Percentiles rank a stretch among this genome's conserved stretches.
These are phyloP conservation scores for Xylariaceae sp. DNA, from an alignment of 2,329 filamentous ascomycete genomes.

Conservation along the genomic window DNA sequence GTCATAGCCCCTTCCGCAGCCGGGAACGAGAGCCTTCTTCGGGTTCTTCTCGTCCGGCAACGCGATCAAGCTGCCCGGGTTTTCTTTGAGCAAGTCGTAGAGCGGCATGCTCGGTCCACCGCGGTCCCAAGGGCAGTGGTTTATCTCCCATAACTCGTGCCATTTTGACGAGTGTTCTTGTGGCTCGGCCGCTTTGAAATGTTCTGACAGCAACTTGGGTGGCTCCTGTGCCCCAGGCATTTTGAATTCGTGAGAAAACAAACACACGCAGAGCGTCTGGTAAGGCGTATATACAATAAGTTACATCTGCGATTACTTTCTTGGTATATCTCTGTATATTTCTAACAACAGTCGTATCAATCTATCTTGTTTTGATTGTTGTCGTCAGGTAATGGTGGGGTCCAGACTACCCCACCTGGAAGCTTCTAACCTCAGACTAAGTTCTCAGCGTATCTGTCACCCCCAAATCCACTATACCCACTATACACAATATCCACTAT, in stretches of 20 bases:
- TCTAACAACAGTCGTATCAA: too few species aligned
- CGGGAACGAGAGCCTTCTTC: constrained; percentile 66
- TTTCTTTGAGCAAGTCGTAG: constrained; percentile 44
- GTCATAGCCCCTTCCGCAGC: constrained; percentile 79
- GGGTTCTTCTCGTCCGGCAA: constrained; percentile 14
- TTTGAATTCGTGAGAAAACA: background rate
- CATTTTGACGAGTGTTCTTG: constrained; percentile 37
- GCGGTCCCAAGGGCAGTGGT: constrained; percentile 51
- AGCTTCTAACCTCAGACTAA: too few species aligned
- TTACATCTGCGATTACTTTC: too few species aligned
- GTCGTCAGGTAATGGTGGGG: too few species aligned
- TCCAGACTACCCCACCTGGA: too few species aligned
- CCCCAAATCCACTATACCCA: too few species aligned
- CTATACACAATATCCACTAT: too few species aligned
- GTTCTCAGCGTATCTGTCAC: too few species aligned
- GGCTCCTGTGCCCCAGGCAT: constrained; percentile 6
- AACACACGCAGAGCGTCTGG: too few species aligned
- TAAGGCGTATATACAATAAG: too few species aligned
- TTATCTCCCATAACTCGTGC: constrained; percentile 43
- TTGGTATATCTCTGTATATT: too few species aligned
- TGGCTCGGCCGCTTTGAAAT: constrained; percentile 33
- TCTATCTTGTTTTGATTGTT: too few species aligned
- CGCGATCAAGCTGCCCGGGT: constrained; percentile 38
- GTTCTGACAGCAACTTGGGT: constrained; percentile 19
- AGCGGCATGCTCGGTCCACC: constrained; percentile 48